Base-by-base conservation (phyloP, 2,329 filamentous ascomycete species). In the Stagonosporopsis vannaccii region DNA sequence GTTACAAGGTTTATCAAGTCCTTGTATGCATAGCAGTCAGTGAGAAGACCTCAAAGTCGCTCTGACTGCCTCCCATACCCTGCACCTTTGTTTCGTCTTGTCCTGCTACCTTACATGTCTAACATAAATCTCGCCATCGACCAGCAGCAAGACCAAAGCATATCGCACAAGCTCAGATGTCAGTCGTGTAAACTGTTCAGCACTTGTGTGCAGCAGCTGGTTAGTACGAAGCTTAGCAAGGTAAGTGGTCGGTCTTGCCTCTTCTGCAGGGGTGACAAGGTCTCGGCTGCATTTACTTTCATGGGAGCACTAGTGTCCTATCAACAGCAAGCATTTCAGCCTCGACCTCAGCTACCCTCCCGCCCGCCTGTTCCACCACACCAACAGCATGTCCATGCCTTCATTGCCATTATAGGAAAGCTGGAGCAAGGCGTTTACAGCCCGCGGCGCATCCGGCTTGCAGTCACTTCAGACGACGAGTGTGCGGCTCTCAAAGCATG, bases 341-440 rank as follows among this genome's bases (percentile, higher is more conserved):
- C 49, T 44, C 49, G 11, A 19, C 39, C 32, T 52, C 41, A 52
- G 49, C 49, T 52, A 6, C 20, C 6, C 28, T 26, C 15, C 35
- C 19, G 26, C 3, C 30, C 25, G 9, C 20, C 25, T 11, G 19
- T 39, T 20, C 32, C 26, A 45, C 22, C 11, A 52, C 23, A 26
- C 33, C 20, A 45, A 40, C 13, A 33, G 2, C 15, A 45, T 20
- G 20, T 26, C 35, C 9, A 28, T 2, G 20, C 40, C 33, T 13
- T 32, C 32, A 22, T 7, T 12, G 20, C 37, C 37, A 20, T 15
- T 12, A 35, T 8, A 8, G 46, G 46, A 8, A 2, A 35, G 22
- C 37, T 40, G 45, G 28, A 45, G 33, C 33, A 35, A 44, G 15
- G 20, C 20, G 26, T 15, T 32, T 19, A n/a, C 22, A 40, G 20